phyloP scores from a whole-genome alignment of 768 basidiomycete species.

The Amyloporia xantha region DNA sequence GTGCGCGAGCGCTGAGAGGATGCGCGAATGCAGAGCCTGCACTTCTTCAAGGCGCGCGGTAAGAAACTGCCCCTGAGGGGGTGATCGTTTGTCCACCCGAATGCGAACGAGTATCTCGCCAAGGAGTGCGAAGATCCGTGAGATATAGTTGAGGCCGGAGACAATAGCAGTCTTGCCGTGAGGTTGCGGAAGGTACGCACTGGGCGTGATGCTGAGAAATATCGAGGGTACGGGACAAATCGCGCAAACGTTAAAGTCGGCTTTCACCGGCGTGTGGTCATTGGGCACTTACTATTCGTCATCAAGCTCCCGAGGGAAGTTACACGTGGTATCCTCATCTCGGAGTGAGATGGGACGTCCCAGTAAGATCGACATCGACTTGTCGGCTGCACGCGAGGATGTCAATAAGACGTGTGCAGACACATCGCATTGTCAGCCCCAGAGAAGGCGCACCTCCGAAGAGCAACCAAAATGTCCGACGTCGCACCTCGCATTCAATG shows the following conservation, averaged over 20 bases:
- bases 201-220: slow-evolving; percentile 65
- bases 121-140: slow-evolving; percentile 77
- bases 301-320: slow-evolving; percentile 83
- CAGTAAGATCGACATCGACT: slow-evolving; percentile 81
- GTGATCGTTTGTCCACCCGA: slow-evolving; percentile 80
- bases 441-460: slow-evolving; percentile 60
- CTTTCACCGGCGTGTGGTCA: not conserved
- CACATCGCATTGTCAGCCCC: not conserved
- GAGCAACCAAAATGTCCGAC: slow-evolving; percentile 83
- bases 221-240: not conserved
- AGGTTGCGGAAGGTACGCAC: slow-evolving; percentile 81
- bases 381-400: slow-evolving; percentile 53
- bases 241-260: slow-evolving; percentile 3
- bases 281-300: slow-evolving; percentile 71
- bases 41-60: slow-evolving; percentile 83
- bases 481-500: slow-evolving; percentile 82
- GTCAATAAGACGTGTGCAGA: not conserved
- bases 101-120: slow-evolving; percentile 86
- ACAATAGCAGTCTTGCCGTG: slow-evolving; percentile 79
- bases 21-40: slow-evolving; percentile 69
- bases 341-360: slow-evolving; percentile 81
- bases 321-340: slow-evolving; percentile 79
- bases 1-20: slow-evolving; percentile 66
- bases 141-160: slow-evolving; percentile 82
- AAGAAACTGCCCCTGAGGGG: slow-evolving; percentile 79